Evolutionary conservation across 1,284 basidiomycete genomes (phyloP).

Genomic region (Austropuccinia psidii): DNA sequence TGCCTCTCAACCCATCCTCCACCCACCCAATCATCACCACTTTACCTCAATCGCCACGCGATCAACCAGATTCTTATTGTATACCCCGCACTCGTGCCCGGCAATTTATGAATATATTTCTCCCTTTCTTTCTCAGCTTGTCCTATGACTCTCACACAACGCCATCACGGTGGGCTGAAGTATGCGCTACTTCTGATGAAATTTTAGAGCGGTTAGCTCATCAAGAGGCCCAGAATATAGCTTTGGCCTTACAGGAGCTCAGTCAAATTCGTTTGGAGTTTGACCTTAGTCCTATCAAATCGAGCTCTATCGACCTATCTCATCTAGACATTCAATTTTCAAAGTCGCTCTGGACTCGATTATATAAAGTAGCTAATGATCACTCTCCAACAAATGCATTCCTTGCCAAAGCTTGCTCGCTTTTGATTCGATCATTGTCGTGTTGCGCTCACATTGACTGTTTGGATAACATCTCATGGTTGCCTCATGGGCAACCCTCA

Average conservation of each 20-base stretch:
- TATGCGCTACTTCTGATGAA: background rate
- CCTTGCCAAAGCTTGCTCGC: background rate
- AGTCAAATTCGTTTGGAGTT: background rate
- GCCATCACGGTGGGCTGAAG: background rate
- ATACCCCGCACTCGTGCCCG: slow-evolving; percentile 2
- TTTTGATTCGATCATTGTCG: slow-evolving; percentile 27
- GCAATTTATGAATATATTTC: slow-evolving; percentile 12
- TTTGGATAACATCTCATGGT: slow-evolving; percentile 17
- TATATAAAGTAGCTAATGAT: slow-evolving; percentile 22
- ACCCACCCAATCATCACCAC: background rate
- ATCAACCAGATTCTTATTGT: background rate
- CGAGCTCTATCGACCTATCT: slow-evolving; percentile 8
- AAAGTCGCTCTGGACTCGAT: slow-evolving; percentile 13
- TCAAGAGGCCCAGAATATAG: background rate
- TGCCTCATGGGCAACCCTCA: background rate
- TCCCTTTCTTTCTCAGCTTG: slow-evolving; percentile 20
- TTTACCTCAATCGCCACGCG: background rate
- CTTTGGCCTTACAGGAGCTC: background rate
- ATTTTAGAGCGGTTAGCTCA: slow-evolving; percentile 14
- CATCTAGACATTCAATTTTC: slow-evolving; percentile 12
- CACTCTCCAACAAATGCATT: slow-evolving; percentile 5
- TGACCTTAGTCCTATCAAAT: background rate
- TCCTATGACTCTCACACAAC: slow-evolving; percentile 4
- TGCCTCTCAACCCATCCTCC: background rate
- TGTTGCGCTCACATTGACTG: slow-evolving; percentile 32